phyloP scores from a whole-genome alignment of 768 basidiomycete species.

The Trametopsis cervina region DNA sequence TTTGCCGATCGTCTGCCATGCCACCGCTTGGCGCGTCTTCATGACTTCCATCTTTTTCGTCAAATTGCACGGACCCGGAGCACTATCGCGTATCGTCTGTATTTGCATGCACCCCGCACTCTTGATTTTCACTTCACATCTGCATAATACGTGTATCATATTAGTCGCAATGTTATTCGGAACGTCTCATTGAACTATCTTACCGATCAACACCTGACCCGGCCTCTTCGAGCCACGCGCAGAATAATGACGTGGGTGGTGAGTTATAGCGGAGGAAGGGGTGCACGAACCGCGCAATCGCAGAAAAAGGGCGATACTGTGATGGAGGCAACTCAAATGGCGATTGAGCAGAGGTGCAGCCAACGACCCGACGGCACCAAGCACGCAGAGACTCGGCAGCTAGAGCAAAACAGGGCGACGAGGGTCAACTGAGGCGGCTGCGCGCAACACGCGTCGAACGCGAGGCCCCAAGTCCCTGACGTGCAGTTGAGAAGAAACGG shows the following conservation, averaged over 20 bases:
- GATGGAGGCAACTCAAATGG: neutral
- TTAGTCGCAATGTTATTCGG: constrained; percentile 8
- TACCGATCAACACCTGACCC: neutral
- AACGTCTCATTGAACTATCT: constrained; percentile 3
- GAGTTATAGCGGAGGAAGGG: neutral
- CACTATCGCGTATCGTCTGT: neutral
- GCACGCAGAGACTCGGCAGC: neutral
- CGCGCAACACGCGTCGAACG: neutral
- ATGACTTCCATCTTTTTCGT: neutral
- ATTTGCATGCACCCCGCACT: neutral
- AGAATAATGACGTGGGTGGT: neutral
- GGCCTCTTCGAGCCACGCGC: neutral
- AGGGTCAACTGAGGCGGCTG: neutral
- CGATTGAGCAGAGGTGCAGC: neutral
- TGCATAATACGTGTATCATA: constrained; percentile 12
- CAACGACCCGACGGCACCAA: neutral
- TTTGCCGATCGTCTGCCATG: neutral
- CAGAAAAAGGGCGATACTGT: too few species aligned
- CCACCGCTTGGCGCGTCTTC: neutral
- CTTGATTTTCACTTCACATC: neutral
- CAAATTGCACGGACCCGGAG: neutral
- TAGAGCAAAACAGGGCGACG: neutral
- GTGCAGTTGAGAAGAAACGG: neutral
- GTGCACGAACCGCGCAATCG: neutral
- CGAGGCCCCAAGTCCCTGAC: too few species aligned